These are phyloP conservation scores for Saccharomyces hybrid DNA, from an alignment of 1,139 yeast species.

Conservation along the genomic window DNA sequence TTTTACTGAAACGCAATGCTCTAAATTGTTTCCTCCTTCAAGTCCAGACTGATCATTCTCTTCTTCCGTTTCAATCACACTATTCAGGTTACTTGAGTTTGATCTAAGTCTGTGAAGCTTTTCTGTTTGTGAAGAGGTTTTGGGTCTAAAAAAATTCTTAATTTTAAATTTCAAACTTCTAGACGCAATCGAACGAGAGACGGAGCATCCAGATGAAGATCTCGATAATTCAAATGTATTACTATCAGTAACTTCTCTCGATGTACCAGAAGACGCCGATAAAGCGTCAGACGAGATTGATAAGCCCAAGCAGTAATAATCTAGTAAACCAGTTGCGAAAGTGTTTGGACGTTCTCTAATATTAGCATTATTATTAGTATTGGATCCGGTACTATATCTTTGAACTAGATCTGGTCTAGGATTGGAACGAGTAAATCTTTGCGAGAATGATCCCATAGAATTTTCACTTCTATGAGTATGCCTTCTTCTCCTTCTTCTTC, in stretches of 20 bases:
- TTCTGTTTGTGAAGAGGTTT: not conserved
- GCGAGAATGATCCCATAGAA: not conserved
- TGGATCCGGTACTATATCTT: not conserved
- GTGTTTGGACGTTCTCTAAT: not conserved
- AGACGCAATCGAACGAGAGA: not conserved
- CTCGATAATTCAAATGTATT: not conserved
- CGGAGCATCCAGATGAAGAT: not conserved
- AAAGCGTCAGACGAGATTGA: not conserved
- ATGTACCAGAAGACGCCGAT: not conserved
- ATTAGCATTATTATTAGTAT: not conserved
- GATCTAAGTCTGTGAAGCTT: not conserved
- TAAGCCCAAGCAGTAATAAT: not conserved
- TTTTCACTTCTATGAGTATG: slow-evolving; percentile 11
- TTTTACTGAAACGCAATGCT: not conserved
- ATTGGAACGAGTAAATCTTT: not conserved
- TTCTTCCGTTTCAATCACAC: slow-evolving; percentile 10
- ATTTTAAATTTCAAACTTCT: not conserved
- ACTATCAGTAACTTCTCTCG: not conserved
- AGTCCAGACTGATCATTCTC: slow-evolving; percentile 3
- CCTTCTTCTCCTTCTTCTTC: slow-evolving; percentile 15
- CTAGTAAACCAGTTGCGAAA: not conserved
- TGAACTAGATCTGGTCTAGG: not conserved
- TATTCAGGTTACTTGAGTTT: slow-evolving; percentile 4
- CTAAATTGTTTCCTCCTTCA: not conserved
- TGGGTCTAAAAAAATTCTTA: not conserved